phyloP scores from a whole-genome alignment of 2,329 filamentous ascomycete genomes.

The Blumeriella jaapii region DNA sequence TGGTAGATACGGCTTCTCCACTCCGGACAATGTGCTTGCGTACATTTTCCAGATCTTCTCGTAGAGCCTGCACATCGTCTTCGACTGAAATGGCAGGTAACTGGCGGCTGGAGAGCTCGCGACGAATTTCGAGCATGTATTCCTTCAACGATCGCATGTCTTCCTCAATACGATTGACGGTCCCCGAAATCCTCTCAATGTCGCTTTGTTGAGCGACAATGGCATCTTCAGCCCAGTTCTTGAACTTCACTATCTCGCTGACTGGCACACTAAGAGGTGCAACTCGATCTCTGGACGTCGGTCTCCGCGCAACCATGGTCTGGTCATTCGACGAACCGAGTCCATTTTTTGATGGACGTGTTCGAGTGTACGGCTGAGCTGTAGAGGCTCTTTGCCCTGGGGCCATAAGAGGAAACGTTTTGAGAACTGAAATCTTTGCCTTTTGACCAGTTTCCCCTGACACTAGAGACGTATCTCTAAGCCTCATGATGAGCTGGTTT shows the following conservation, averaged over 20 bases:
- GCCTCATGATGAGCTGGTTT: slow-evolving; percentile 22
- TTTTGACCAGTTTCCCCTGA: slow-evolving; percentile 16
- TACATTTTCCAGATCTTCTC: slow-evolving; percentile 8
- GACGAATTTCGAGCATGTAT: slow-evolving; percentile 24
- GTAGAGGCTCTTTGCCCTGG: slow-evolving; percentile 7
- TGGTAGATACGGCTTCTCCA: not conserved
- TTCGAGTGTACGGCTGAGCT: slow-evolving; percentile 4
- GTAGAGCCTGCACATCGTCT: slow-evolving; percentile 1
- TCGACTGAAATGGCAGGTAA: not conserved
- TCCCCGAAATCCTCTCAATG: slow-evolving; percentile 23
- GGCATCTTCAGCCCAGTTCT: slow-evolving; percentile 18
- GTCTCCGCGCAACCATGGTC: not conserved
- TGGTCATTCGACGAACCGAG: no score
- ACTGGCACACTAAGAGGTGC: not conserved
- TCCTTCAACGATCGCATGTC: slow-evolving; percentile 23
- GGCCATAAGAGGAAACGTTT: slow-evolving; percentile 15
- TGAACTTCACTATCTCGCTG: slow-evolving; percentile 14
- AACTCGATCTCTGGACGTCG: not conserved
- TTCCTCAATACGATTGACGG: slow-evolving; percentile 20
- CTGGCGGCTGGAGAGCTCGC: slow-evolving; percentile 12
- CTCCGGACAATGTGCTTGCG: slow-evolving; percentile 5
- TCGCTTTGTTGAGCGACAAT: slow-evolving; percentile 22
- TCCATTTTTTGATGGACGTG: not conserved
- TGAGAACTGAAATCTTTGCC: slow-evolving; percentile 14
- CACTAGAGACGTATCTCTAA: slow-evolving; percentile 19